Conservation (phyloP, 2,329 filamentous ascomycete species). For the Diaporthe citriasiana region DNA sequence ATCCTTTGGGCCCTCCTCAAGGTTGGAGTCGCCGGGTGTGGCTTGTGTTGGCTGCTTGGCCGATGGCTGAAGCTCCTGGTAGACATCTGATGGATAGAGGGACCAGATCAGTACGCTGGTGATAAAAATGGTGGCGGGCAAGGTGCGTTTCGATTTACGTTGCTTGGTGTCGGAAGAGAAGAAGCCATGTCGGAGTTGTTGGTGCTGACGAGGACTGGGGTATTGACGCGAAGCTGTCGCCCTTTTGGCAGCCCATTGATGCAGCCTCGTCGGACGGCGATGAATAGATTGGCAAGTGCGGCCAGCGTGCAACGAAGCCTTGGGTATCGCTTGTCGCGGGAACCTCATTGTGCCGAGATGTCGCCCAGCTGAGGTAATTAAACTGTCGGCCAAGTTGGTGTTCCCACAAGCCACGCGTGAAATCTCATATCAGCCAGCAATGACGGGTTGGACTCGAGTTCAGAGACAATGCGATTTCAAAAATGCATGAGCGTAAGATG, state of each 20-base stretch:
- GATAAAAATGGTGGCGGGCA: conserved; percentile 51
- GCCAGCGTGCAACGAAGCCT: neutral
- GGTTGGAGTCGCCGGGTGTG: conserved; percentile 24
- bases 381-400: conserved; percentile 25
- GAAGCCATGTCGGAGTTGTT: conserved; percentile 44
- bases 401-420: conserved; percentile 30
- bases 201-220: neutral
- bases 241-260: conserved; percentile 22
- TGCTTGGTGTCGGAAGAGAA: conserved; percentile 42
- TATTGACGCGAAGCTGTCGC: neutral
- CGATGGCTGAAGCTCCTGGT: conserved; percentile 44
- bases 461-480: neutral
- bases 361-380: neutral
- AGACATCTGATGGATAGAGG: conserved; percentile 56
- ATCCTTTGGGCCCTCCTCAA: conserved; percentile 34
- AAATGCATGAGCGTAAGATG: neutral
- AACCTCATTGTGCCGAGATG: conserved; percentile 32
- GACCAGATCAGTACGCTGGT: conserved; percentile 55
- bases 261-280: conserved; percentile 25
- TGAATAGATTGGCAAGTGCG: conserved; percentile 5
- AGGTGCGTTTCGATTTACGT: conserved; percentile 42
- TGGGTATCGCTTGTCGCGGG: conserved; percentile 19
- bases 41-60: conserved; percentile 23
- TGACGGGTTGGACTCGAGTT: neutral
- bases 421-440: conserved; percentile 28